These are phyloP conservation scores for Leccinellum rugosiceps DNA, from an alignment of 768 basidiomycete species.

Conservation along the genomic window DNA sequence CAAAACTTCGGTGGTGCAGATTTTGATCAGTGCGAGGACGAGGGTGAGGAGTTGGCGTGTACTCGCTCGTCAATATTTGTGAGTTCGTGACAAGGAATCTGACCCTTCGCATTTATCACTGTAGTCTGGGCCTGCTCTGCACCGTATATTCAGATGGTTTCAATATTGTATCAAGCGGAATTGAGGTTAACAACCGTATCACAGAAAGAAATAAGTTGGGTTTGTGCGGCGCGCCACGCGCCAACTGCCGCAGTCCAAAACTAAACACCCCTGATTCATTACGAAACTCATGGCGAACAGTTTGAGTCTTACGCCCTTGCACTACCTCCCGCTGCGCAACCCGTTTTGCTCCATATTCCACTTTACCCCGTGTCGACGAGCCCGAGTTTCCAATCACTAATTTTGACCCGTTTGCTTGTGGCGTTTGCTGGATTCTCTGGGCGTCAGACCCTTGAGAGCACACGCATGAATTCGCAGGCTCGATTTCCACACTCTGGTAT, in stretches of 20 bases:
- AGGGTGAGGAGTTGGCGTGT: no score
- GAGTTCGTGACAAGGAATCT: no score
- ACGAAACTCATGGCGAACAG: background rate
- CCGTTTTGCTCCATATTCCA: background rate
- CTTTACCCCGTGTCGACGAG: background rate
- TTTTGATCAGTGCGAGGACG: no score
- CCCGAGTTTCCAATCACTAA: background rate
- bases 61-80: no score
- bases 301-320: background rate
- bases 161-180: no score
- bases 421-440: background rate
- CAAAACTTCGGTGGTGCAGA: no score
- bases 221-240: background rate
- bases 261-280: background rate
- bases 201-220: background rate
- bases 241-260: background rate
- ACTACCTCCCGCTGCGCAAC: background rate
- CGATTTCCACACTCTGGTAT: conserved; percentile 9
- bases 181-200: no score
- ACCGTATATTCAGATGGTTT: no score
- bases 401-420: background rate
- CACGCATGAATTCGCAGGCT: conserved; percentile 12
- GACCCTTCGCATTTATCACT: no score
- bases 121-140: no score
- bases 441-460: background rate